Evolutionary conservation across 1,284 basidiomycete genomes (phyloP).

Genomic region (Cryptococcus maquisensis): DNA sequence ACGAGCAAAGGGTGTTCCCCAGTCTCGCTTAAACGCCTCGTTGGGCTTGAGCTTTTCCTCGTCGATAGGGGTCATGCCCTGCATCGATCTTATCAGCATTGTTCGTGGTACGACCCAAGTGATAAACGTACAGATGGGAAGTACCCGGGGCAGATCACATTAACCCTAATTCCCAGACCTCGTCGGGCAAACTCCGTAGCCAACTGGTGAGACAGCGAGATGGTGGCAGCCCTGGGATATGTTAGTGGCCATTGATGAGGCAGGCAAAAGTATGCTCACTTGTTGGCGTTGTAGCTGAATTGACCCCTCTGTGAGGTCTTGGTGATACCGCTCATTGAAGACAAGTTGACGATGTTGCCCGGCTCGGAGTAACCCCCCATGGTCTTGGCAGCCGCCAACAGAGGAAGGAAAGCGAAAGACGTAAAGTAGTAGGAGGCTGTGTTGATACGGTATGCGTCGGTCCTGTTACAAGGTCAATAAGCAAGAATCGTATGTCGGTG

Average conservation of each 20-base stretch:
- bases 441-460: slow-evolving; percentile 44
- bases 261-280: slow-evolving; percentile 15
- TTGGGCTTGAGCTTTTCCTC: slow-evolving; percentile 10
- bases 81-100: background rate
- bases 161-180: slow-evolving; percentile 39
- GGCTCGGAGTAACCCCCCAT: slow-evolving; percentile 31
- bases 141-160: slow-evolving; percentile 36
- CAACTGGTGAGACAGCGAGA: slow-evolving; percentile 33
- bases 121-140: slow-evolving; percentile 35
- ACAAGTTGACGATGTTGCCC: slow-evolving; percentile 46
- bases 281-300: slow-evolving; percentile 46
- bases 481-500: background rate
- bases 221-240: slow-evolving; percentile 33
- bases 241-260: background rate
- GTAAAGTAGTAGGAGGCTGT: slow-evolving; percentile 46
- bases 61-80: slow-evolving; percentile 43
- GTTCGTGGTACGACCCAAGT: background rate
- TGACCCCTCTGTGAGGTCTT: slow-evolving; percentile 41
- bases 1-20: slow-evolving; percentile 42
- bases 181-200: slow-evolving; percentile 40
- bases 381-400: slow-evolving; percentile 40
- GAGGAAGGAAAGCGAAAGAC: slow-evolving; percentile 47
- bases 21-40: slow-evolving; percentile 28
- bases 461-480: slow-evolving; percentile 9
- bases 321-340: slow-evolving; percentile 38